Percentiles rank a stretch among this genome's conserved stretches.
phyloP scores from a whole-genome alignment of 2,329 filamentous ascomycete species.

The Colletotrichum salicis region DNA sequence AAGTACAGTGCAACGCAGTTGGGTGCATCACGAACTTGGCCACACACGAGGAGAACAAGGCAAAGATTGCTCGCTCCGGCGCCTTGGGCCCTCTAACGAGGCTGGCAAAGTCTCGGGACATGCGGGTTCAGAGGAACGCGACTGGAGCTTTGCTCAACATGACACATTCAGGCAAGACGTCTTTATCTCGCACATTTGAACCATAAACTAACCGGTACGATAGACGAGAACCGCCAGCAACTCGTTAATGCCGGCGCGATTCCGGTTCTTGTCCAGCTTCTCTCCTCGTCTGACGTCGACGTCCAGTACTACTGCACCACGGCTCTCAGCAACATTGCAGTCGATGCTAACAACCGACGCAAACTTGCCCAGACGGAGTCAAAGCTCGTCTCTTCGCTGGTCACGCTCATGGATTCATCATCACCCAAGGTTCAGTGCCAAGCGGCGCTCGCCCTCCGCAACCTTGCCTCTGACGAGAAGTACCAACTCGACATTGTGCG shows the following conservation, averaged over 20 bases:
- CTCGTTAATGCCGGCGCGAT: conserved; percentile 98
- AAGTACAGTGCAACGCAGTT: conserved; percentile 98
- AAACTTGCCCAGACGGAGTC: conserved; percentile 91
- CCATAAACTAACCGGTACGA: conserved; percentile 32
- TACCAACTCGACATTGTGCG: conserved; percentile 98
- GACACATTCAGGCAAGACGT: conserved; percentile 89
- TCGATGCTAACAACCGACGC: conserved; percentile 90
- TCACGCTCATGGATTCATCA: conserved; percentile 96
- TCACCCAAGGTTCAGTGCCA: conserved; percentile 99
- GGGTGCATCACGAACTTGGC: conserved; percentile 98
- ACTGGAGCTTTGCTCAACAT: conserved; percentile 97
- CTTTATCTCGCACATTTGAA: no score
- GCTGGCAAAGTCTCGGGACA: conserved; percentile 96
- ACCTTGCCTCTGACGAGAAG: conserved; percentile 96
- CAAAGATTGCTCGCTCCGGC: conserved; percentile 95
- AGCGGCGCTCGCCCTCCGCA: conserved; percentile 91
- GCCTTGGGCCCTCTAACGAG: conserved; percentile 90
- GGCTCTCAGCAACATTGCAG: conserved; percentile 96
- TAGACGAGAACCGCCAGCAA: conserved; percentile 97
- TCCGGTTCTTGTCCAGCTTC: conserved; percentile 92
- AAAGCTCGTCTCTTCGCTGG: conserved; percentile 90
- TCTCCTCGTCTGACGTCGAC: conserved; percentile 93
- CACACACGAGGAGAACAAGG: conserved; percentile 99
- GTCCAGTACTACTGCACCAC: conserved; percentile 99
- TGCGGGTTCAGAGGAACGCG: conserved; percentile 97